Base-by-base conservation (phyloP, 2,329 filamentous ascomycete genomes). In the Colletotrichum australisinense region DNA sequence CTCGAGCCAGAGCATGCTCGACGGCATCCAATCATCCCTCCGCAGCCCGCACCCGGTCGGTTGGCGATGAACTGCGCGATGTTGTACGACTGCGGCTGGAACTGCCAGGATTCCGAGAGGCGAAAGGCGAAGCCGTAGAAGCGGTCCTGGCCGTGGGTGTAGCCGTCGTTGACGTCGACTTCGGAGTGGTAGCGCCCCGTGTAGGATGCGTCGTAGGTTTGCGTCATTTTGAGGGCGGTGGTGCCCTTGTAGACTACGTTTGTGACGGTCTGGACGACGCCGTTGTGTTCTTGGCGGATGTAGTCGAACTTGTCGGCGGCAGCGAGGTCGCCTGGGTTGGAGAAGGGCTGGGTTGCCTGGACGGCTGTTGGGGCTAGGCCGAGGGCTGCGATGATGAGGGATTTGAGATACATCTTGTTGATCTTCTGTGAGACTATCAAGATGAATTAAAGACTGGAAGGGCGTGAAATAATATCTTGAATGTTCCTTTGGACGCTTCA, bases 81-180 rank as follows among this genome's bases (percentile, higher is more conserved):
- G 79, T 88, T 86, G 79, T 85, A 88, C 63, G 78, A 79, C 77
- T 87, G 85, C 24, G 60, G 60, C n/a, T 78, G 75, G 76, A 86
- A 87, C 74, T 88, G 78, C 87, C 86, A 88, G 70, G 80, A 67
- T 0, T 84, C 77, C 30, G 83, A 81, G 8, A 89, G 83, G n/a
- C 85, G 84, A 80, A 89, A 88, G 0, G 81, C 79, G 77, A 88
- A 89, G 46, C 86, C 86, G 80, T 88, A 88, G 79, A 84, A 87
- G 28, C 83, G 83, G 24, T 79, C 79, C 68, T 88, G 83, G 59
- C 84, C 85, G 67, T 81, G 83, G 72, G 81, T 78, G 80, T 88
- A 88, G 22, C 81, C 86, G 73, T 84, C 78, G 76, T 83, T 79
- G 74, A 84, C 81, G 70, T 81, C 79, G 14, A 84, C 84, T 78